Evolutionary conservation across 1,284 basidiomycete species (phyloP).

Genomic region (Ustilago vetiveriae): DNA sequence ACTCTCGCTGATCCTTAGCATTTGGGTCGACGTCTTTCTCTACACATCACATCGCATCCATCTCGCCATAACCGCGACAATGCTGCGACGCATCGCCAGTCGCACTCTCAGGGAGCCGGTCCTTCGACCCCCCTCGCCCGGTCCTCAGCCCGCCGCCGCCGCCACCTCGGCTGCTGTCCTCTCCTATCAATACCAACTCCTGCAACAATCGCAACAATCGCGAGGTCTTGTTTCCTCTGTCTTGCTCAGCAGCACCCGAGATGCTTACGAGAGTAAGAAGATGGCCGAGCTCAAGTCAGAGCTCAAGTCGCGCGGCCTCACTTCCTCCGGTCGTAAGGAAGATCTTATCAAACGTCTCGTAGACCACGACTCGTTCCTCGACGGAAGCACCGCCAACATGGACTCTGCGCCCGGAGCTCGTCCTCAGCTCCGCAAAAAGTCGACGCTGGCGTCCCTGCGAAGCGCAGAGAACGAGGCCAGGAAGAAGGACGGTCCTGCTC

Average conservation of each 20-base stretch:
- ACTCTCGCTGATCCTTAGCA: background rate
- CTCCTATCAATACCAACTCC: slow-evolving; percentile 44
- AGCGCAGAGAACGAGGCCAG: slow-evolving; percentile 8
- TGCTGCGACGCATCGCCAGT: slow-evolving; percentile 50
- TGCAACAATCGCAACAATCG: slow-evolving; percentile 47
- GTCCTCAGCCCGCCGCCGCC: slow-evolving; percentile 29
- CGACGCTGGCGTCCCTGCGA: slow-evolving; percentile 53
- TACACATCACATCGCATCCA: background rate
- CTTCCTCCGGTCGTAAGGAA: slow-evolving; percentile 55
- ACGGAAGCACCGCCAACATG: slow-evolving; percentile 48
- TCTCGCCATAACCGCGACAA: slow-evolving; percentile 9
- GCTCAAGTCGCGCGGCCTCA: slow-evolving; percentile 58
- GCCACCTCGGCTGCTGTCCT: slow-evolving; percentile 44
- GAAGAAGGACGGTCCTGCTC: slow-evolving; percentile 19
- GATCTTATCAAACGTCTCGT: slow-evolving; percentile 60
- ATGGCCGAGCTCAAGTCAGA: slow-evolving; percentile 55
- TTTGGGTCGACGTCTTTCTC: too few relatives aligned
- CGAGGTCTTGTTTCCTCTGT: slow-evolving; percentile 58
- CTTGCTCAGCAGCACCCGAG: slow-evolving; percentile 55
- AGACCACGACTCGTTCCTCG: slow-evolving; percentile 50
- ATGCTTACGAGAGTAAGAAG: slow-evolving; percentile 56
- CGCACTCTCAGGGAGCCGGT: slow-evolving; percentile 42
- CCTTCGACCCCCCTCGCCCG: slow-evolving; percentile 31
- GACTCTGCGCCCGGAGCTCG: slow-evolving; percentile 19
- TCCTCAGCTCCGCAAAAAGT: slow-evolving; percentile 45